These are phyloP conservation scores for Diaporthe sp. DNA, from an alignment of 2,329 filamentous ascomycete species.

Conservation along the genomic window DNA sequence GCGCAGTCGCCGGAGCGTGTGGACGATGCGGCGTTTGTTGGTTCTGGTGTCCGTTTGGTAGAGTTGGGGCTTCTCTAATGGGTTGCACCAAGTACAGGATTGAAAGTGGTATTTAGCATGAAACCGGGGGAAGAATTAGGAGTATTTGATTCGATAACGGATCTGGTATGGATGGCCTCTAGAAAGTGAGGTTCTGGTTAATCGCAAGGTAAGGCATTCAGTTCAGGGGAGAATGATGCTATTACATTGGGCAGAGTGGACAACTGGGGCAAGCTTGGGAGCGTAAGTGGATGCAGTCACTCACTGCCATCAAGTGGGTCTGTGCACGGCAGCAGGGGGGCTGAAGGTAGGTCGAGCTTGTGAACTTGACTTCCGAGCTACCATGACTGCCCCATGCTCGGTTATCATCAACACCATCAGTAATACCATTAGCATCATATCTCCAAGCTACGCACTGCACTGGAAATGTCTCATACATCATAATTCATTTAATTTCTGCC, in stretches of 20 bases:
- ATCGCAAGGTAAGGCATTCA: background rate
- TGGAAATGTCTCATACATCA: background rate
- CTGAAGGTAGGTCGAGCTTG: background rate
- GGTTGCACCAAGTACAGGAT: background rate
- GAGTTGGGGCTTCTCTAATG: background rate
- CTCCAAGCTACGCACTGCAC: background rate
- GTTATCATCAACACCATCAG: too few relatives aligned
- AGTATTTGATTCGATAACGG: background rate
- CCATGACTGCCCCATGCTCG: background rate
- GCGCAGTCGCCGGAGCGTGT: background rate
- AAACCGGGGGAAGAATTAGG: background rate
- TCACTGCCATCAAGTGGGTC: constrained; percentile 12
- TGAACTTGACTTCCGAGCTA: background rate
- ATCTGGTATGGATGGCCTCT: background rate
- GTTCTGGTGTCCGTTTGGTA: background rate
- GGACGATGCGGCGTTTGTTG: constrained; percentile 8
- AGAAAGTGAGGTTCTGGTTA: constrained; percentile 2
- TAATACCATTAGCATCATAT: background rate
- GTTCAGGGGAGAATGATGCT: constrained; percentile 30
- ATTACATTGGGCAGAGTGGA: constrained; percentile 28
- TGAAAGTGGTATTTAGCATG: background rate
- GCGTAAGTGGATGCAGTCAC: constrained; percentile 21
- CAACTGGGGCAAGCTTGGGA: constrained; percentile 20
- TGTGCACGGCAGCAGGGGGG: constrained; percentile 1
- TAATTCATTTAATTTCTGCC: background rate